Percentiles rank a stretch among this genome's conserved stretches.
These are phyloP conservation scores for Sphagnum fallax DNA, from an alignment of 228 moss, liverwort and hornwort species.

Conservation along the genomic window DNA sequence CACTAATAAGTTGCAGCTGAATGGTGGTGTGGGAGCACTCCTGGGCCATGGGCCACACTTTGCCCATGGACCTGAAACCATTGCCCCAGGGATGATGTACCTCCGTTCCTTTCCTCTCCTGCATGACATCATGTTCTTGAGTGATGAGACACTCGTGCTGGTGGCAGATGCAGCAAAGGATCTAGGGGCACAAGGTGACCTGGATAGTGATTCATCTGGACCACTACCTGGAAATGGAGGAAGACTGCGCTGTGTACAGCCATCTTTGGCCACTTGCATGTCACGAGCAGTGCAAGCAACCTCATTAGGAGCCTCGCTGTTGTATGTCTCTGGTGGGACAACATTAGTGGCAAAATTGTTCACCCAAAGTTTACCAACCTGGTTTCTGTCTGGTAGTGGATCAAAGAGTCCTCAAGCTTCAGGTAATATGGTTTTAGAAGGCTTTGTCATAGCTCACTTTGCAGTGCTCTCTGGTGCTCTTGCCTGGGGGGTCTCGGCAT, in stretches of 20 bases:
- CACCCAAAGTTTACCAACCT: conserved; percentile 82
- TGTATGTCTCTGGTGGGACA: conserved; percentile 77
- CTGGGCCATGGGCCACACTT: conserved; percentile 59
- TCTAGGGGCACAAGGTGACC: conserved; percentile 27
- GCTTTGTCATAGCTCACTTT: conserved; percentile 82
- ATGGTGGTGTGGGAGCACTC: conserved; percentile 87
- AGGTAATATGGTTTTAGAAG: conserved; percentile 65
- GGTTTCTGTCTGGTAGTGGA: conserved; percentile 68
- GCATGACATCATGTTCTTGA: conserved; percentile 92
- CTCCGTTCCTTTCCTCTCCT: conserved; percentile 56
- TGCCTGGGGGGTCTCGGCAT: conserved; percentile 71
- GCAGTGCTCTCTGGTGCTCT: conserved; percentile 82
- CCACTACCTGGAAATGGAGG: conserved; percentile 10
- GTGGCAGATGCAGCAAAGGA: conserved; percentile 74
- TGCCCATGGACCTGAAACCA: conserved; percentile 19
- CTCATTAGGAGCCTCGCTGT: conserved; percentile 72
- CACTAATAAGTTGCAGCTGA: conserved; percentile 63
- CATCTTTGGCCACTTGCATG: conserved; percentile 62
- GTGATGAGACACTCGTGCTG: conserved; percentile 65
- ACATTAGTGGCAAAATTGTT: conserved; percentile 77
- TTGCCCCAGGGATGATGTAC: conserved; percentile 72
- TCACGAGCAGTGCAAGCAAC: conserved; percentile 82
- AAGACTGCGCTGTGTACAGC: conserved; percentile 49
- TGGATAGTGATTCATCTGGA: conserved; percentile 20
- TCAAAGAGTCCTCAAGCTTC: conserved; percentile 25